These are phyloP conservation scores for Pseudozyma sp. DNA, from an alignment of 1,284 basidiomycete species.

Conservation along the genomic window DNA sequence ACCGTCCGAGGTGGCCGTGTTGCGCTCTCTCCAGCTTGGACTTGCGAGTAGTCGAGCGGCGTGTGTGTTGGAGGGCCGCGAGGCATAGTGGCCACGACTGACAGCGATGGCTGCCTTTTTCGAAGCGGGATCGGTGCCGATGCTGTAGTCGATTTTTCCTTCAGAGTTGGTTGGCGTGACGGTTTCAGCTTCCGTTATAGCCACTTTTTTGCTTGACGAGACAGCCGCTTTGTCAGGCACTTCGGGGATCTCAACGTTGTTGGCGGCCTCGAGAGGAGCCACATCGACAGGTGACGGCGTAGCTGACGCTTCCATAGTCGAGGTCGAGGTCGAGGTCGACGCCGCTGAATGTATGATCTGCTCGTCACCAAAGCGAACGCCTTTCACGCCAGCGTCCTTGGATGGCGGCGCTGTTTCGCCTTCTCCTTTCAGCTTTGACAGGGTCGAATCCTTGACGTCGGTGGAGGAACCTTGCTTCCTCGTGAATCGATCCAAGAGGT, in stretches of 20 bases:
- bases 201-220: neutral
- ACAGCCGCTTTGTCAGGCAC: no score
- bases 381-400: neutral
- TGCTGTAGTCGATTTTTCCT: conserved; percentile 28
- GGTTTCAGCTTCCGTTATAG: neutral
- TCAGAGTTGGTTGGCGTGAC: conserved; percentile 25
- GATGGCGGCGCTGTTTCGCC: neutral
- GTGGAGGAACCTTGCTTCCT: conserved; percentile 1
- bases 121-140: conserved; percentile 49
- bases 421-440: no score
- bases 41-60: conserved; percentile 57
- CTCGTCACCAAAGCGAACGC: no score
- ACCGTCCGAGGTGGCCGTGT: conserved; percentile 84
- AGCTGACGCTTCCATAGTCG: no score
- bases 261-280: no score
- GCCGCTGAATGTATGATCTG: no score
- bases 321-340: no score
- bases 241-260: no score
- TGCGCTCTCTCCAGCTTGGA: conserved; percentile 79
- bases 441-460: no score
- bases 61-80: conserved; percentile 49
- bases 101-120: conserved; percentile 29
- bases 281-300: no score
- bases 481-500: conserved; percentile 35
- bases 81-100: conserved; percentile 43